A percentile compares a stretch with the other conserved stretches of the same genome.
Conservation (phyloP, 2,329 filamentous ascomycete species). For the Microascus cirrosus region DNA sequence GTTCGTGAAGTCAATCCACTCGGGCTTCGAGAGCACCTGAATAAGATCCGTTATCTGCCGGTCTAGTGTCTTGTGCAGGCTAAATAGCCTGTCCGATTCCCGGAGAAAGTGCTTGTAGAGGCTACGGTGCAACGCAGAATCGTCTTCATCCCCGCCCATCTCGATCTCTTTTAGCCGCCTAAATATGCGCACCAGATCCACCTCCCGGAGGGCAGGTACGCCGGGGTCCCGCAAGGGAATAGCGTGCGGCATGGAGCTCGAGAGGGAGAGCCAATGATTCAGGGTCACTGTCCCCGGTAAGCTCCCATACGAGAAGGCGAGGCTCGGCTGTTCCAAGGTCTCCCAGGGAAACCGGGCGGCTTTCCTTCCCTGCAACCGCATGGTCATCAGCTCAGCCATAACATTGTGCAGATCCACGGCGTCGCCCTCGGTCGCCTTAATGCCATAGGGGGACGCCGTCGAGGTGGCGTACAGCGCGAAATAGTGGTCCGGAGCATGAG, state of each 20-base stretch:
- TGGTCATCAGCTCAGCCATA: conserved; percentile 48
- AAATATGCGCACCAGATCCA: conserved; percentile 46
- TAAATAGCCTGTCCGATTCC: conserved; percentile 50
- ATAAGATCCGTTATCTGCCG: conserved; percentile 65
- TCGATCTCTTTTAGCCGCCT: conserved; percentile 49
- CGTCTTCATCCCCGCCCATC: conserved; percentile 41
- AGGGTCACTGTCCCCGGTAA: conserved; percentile 61
- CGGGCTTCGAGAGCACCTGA: conserved; percentile 52
- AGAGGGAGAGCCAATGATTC: conserved; percentile 55
- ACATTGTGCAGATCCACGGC: conserved; percentile 37
- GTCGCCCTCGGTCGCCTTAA: conserved; percentile 35
- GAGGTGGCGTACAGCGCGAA: conserved; percentile 28
- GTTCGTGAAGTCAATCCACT: conserved; percentile 64
- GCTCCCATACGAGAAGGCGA: conserved; percentile 54
- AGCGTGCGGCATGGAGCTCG: conserved; percentile 41
- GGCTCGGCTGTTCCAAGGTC: conserved; percentile 64
- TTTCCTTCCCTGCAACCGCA: conserved; percentile 32
- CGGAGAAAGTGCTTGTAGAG: conserved; percentile 59
- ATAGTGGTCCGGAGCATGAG: conserved; percentile 43
- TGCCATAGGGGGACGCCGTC: conserved; percentile 17
- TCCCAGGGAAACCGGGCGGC: conserved; percentile 48
- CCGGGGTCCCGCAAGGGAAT: conserved; percentile 49
- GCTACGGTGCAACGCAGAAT: conserved; percentile 47
- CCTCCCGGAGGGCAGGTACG: conserved; percentile 42
- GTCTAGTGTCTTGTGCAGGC: conserved; percentile 40